These are phyloP conservation scores for Protomyces inundatus DNA, from an alignment of 1,139 yeast genomes.

Conservation along the genomic window DNA sequence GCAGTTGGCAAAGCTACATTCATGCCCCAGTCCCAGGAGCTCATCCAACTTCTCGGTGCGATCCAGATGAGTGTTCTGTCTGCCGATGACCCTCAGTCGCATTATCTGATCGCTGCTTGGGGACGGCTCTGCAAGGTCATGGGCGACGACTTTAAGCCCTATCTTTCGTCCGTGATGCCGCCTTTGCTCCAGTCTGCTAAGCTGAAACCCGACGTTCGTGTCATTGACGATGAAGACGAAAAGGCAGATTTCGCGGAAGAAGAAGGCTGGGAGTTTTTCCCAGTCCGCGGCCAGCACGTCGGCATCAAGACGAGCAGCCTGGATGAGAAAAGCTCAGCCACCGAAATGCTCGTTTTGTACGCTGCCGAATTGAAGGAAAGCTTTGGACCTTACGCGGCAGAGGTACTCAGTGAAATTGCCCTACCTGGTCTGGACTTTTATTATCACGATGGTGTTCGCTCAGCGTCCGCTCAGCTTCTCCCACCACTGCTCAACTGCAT, in stretches of 20 bases:
- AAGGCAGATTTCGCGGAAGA: constrained; percentile 73
- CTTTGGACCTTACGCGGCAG: constrained; percentile 77
- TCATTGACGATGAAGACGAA: constrained; percentile 82
- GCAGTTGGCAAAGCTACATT: constrained; percentile 97
- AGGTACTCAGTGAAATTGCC: constrained; percentile 70
- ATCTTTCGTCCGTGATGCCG: constrained; percentile 81
- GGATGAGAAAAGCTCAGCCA: constrained; percentile 89
- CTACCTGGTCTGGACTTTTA: constrained; percentile 86
- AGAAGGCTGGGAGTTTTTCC: constrained; percentile 94
- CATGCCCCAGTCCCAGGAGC: constrained; percentile 65
- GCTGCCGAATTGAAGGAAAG: constrained; percentile 78
- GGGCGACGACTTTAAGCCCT: constrained; percentile 83
- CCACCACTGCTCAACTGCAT: constrained; percentile 70
- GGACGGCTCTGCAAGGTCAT: constrained; percentile 82
- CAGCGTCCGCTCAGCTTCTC: constrained; percentile 77
- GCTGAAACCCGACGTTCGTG: constrained; percentile 80
- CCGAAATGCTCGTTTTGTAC: constrained; percentile 81
- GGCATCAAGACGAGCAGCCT: constrained; percentile 89
- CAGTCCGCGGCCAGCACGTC: constrained; percentile 82
- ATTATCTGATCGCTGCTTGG: constrained; percentile 93
- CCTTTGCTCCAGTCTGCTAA: constrained; percentile 79
- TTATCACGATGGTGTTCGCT: constrained; percentile 90
- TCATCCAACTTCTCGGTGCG: constrained; percentile 65
- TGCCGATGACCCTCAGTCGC: constrained; percentile 76
- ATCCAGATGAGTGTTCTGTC: constrained; percentile 51